phyloP scores from a whole-genome alignment of 2,329 filamentous ascomycete species.

The Aureobasidium sp. region DNA sequence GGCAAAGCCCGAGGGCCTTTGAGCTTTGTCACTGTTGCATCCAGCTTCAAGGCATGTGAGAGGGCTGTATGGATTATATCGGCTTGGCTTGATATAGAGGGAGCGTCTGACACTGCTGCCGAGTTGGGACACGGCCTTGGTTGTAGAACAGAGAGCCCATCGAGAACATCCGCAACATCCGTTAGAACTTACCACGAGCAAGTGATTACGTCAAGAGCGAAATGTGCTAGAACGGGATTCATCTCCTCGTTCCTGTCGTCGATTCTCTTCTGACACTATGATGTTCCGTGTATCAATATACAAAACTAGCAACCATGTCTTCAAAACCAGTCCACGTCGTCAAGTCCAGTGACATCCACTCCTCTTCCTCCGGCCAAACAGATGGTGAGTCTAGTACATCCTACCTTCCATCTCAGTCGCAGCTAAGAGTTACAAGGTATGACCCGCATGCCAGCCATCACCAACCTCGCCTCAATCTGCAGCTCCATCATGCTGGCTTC shows the following conservation, averaged over 20 bases:
- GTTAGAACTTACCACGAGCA: neutral
- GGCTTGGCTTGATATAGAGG: neutral
- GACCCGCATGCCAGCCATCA: conserved; percentile 50
- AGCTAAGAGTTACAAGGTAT: conserved; percentile 26
- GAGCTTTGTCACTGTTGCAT: neutral
- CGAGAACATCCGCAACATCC: neutral
- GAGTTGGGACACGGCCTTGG: neutral
- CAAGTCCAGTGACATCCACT: conserved; percentile 40
- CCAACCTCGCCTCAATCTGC: conserved; percentile 2
- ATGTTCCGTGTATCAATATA: neutral
- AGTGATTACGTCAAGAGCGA: neutral
- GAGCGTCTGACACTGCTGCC: neutral
- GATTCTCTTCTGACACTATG: neutral
- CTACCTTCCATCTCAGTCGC: neutral
- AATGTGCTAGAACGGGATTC: neutral
- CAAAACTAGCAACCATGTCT: neutral
- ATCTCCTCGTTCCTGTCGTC: neutral
- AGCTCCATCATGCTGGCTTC: conserved; percentile 54
- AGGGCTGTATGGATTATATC: neutral
- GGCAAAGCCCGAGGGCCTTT: neutral
- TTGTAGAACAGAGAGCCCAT: neutral
- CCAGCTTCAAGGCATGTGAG: neutral
- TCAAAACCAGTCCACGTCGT: conserved; percentile 46
- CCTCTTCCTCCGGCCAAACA: conserved; percentile 38
- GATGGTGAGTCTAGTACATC: conserved; percentile 23